Percentiles rank a stretch among this genome's conserved stretches.
Conservation (phyloP, 2,329 filamentous ascomycete genomes). For the Sclerotiophoma versabilis region DNA sequence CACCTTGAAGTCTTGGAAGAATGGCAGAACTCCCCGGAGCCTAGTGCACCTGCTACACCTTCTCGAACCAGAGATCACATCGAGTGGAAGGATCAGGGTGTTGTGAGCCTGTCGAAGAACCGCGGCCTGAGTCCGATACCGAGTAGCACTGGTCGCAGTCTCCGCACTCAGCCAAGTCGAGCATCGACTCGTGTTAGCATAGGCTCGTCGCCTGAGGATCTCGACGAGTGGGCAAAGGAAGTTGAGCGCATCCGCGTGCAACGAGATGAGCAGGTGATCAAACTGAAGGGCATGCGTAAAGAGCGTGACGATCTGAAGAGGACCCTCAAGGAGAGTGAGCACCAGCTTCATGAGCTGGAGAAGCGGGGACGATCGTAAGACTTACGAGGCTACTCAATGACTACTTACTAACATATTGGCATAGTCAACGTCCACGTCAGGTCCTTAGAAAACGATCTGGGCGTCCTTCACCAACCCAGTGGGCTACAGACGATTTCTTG, state of each 20-base stretch:
- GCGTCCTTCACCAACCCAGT: conserved; percentile 10
- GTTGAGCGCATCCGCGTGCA: conserved; percentile 45
- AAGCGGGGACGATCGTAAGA: conserved; percentile 16
- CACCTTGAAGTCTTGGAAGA: conserved; percentile 37
- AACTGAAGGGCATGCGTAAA: conserved; percentile 44
- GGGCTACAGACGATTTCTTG: conserved; percentile 11
- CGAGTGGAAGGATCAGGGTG: conserved; percentile 21
- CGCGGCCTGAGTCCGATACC: conserved; percentile 14
- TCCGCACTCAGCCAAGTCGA: conserved; percentile 21
- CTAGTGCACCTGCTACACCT: conserved; percentile 9
- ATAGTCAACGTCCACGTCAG: conserved; percentile 23
- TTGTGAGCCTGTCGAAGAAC: conserved; percentile 16
- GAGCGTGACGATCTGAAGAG: conserved; percentile 40
- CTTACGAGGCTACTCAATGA: too few species aligned
- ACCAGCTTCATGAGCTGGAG: conserved; percentile 43
- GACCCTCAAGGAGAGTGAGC: conserved; percentile 41
- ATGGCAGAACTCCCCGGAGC: conserved; percentile 25
- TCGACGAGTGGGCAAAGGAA: conserved; percentile 42
- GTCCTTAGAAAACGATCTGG: conserved; percentile 25
- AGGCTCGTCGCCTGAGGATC: conserved; percentile 25
- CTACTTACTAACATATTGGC: too few species aligned
- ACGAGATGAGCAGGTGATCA: conserved; percentile 41
- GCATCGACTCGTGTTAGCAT: conserved; percentile 32
- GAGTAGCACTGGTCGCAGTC: conserved; percentile 20
- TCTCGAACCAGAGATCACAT: conserved; percentile 14